Percentiles rank a stretch among this genome's conserved stretches.
Conservation (phyloP, 2,329 filamentous ascomycete species). For the Hortaea werneckii region DNA sequence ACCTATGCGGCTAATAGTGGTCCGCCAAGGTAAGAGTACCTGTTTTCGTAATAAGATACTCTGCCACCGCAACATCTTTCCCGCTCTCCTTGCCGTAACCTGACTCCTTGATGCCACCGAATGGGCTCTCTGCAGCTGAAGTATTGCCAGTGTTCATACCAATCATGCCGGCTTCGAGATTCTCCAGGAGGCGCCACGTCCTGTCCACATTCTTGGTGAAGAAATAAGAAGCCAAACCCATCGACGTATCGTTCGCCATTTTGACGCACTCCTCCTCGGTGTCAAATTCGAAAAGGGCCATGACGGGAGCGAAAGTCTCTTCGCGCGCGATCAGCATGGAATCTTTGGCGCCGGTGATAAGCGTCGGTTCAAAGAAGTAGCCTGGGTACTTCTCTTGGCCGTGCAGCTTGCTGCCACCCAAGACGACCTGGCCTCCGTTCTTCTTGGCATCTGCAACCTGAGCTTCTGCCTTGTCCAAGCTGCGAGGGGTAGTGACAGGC, state of each 20-base stretch:
- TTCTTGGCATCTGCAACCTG: slow-evolving; percentile 52
- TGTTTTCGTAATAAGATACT: slow-evolving; percentile 47
- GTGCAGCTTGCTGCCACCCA: slow-evolving; percentile 45
- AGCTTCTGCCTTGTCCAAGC: slow-evolving; percentile 45
- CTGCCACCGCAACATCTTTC: slow-evolving; percentile 45
- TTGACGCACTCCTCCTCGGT: slow-evolving; percentile 54
- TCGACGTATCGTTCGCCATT: slow-evolving; percentile 50
- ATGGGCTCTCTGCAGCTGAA: slow-evolving; percentile 57
- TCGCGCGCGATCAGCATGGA: slow-evolving; percentile 49
- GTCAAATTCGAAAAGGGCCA: slow-evolving; percentile 54
- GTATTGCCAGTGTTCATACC: slow-evolving; percentile 46
- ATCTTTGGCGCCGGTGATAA: slow-evolving; percentile 49
- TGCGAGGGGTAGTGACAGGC: slow-evolving; percentile 47
- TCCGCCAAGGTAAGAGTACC: slow-evolving; percentile 52
- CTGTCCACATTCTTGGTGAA: slow-evolving; percentile 60
- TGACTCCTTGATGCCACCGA: slow-evolving; percentile 58
- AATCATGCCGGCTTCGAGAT: slow-evolving; percentile 60
- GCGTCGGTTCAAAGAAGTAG: slow-evolving; percentile 62
- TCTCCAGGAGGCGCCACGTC: slow-evolving; percentile 56
- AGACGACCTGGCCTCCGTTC: slow-evolving; percentile 51
- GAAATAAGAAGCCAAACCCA: slow-evolving; percentile 57
- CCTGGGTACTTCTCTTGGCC: slow-evolving; percentile 34
- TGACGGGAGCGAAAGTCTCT: slow-evolving; percentile 57
- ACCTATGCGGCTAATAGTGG: slow-evolving; percentile 36
- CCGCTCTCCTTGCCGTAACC: slow-evolving; percentile 60